phyloP scores from a whole-genome alignment of 371 early-diverging fungal species.

The Cokeromyces recurvatus region DNA sequence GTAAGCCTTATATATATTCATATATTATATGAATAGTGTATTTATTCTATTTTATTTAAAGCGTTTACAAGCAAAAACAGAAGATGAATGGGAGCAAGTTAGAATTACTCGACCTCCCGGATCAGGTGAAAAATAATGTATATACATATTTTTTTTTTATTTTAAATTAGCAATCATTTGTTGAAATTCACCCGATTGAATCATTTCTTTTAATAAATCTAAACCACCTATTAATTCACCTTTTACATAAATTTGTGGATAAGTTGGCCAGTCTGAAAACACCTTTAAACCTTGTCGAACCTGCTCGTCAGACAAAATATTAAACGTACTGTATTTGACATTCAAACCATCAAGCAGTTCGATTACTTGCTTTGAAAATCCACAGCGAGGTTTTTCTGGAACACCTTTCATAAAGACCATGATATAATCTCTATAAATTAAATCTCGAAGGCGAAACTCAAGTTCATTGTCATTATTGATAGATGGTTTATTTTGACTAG shows the following conservation, averaged over 20 bases:
- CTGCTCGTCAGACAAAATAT: conserved; percentile 85
- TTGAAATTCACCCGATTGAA: conserved; percentile 1
- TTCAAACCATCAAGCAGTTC: conserved; percentile 57
- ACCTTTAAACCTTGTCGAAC: conserved; percentile 89
- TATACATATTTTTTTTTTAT: not conserved
- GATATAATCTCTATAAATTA: conserved; percentile 56
- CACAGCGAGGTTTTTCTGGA: conserved; percentile 80
- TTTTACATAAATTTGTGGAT: conserved; percentile 95
- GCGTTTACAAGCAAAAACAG: conserved; percentile 48
- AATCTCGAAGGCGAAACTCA: conserved; percentile 59
- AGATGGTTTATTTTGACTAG: too few relatives aligned
- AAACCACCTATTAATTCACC: conserved; percentile 96
- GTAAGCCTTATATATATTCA: too few relatives aligned
- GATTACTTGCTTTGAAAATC: conserved; percentile 73
- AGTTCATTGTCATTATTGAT: conserved; percentile 55
- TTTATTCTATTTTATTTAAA: conserved; percentile 1
- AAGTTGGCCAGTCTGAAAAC: conserved; percentile 94
- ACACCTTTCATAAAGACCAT: conserved; percentile 94
- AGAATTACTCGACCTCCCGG: conserved; percentile 43
- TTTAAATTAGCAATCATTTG: not conserved
- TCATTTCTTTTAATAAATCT: conserved; percentile 58
- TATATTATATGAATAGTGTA: too few relatives aligned
- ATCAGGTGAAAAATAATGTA: conserved; percentile 15
- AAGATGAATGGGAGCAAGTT: conserved; percentile 51
- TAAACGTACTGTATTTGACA: conserved; percentile 65